Percentiles rank a stretch among this genome's conserved stretches.
Evolutionary conservation across 257 asterid species (phyloP).

Genomic region (Fraxinus cuspidata): DNA sequence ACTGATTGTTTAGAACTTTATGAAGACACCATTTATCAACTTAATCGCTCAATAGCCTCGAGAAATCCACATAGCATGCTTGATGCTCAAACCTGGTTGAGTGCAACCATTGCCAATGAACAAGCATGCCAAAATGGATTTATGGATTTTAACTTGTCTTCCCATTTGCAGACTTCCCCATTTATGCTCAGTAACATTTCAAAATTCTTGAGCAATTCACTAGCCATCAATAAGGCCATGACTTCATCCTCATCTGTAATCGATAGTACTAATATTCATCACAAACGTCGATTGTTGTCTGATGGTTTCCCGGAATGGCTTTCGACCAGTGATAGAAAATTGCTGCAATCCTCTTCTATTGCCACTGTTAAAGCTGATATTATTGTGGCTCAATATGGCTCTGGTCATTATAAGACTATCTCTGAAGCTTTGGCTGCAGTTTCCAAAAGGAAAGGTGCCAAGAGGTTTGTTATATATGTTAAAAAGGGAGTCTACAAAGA

Average conservation of each 20-base stretch:
- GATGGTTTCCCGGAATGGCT: conserved; percentile 51
- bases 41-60: conserved; percentile 25
- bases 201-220: conserved; percentile 53
- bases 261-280: background rate
- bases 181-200: conserved; percentile 27
- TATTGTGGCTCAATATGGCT: conserved; percentile 69
- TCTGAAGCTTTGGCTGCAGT: conserved; percentile 46
- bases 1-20: conserved; percentile 52
- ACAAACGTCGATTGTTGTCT: conserved; percentile 29
- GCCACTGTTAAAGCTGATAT: conserved; percentile 33
- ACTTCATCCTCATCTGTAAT: background rate
- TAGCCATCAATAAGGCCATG: conserved; percentile 54
- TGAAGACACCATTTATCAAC: conserved; percentile 44
- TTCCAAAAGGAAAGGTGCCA: conserved; percentile 31
- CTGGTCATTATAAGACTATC: conserved; percentile 57
- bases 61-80: background rate
- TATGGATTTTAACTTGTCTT: conserved; percentile 44
- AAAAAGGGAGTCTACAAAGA: conserved; percentile 61
- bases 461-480: conserved; percentile 58
- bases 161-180: conserved; percentile 26
- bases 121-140: conserved; percentile 64
- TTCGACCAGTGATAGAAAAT: conserved; percentile 37
- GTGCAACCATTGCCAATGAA: conserved; percentile 66
- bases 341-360: conserved; percentile 34
- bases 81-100: conserved; percentile 68